phyloP scores from a whole-genome alignment of 306 rosid genomes.

The Quercus aquifolioides region DNA sequence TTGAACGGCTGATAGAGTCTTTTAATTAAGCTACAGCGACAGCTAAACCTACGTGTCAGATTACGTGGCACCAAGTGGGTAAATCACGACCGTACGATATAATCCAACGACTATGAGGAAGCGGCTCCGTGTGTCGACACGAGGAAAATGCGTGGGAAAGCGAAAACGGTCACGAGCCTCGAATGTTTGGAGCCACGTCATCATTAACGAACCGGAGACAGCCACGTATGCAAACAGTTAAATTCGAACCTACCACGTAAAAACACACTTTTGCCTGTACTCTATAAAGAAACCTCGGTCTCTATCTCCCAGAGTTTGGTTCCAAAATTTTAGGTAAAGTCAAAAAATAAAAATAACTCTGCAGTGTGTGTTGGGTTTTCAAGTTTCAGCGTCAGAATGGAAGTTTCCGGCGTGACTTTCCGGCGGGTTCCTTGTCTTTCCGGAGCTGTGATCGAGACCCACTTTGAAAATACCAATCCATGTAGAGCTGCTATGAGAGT shows the following conservation, averaged over 20 bases:
- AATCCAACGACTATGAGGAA: neutral
- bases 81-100: neutral
- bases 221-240: conserved; percentile 16
- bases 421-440: conserved; percentile 28
- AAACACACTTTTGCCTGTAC: too few relatives aligned
- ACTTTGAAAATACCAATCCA: neutral
- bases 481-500: neutral
- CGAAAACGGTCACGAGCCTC: conserved; percentile 24
- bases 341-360: too few relatives aligned
- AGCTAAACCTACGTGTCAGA: neutral
- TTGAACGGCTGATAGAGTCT: neutral
- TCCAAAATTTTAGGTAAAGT: neutral
- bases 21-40: neutral
- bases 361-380: too few relatives aligned
- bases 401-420: conserved; percentile 58
- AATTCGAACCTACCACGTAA: too few relatives aligned
- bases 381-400: conserved; percentile 33
- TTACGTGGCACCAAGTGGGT: conserved; percentile 7
- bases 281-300: too few relatives aligned
- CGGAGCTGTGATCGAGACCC: conserved; percentile 4
- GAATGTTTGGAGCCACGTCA: conserved; percentile 35
- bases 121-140: neutral
- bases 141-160: conserved; percentile 21
- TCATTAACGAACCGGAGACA: neutral
- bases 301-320: too few relatives aligned